phyloP scores from a whole-genome alignment of 208 protist genomes.

The Leptomonas seymouri region DNA sequence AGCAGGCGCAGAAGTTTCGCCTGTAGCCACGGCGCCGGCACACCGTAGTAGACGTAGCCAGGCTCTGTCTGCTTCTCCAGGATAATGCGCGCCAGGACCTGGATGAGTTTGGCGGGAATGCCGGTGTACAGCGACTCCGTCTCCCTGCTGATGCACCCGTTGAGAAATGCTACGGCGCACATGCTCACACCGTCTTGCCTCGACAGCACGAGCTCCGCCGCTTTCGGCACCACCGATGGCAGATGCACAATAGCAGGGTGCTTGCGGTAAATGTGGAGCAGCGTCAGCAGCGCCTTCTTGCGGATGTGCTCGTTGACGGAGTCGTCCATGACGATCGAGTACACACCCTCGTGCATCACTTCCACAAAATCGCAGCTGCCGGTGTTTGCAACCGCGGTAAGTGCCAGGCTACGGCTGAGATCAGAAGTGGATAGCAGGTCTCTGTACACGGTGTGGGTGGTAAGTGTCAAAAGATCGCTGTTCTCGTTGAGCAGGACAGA shows the following conservation, averaged over 20 bases:
- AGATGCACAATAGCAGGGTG: constrained; percentile 90
- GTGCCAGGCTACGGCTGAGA: constrained; percentile 94
- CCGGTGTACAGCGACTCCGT: constrained; percentile 68
- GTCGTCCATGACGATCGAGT: constrained; percentile 92
- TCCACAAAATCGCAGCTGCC: constrained; percentile 98
- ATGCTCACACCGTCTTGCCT: constrained; percentile 94
- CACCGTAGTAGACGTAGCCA: constrained; percentile 98
- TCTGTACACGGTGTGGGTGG: constrained; percentile 97
- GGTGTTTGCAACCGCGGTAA: constrained; percentile 97
- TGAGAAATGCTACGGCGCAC: constrained; percentile 92
- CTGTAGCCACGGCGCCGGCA: constrained; percentile 98
- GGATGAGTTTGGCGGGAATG: constrained; percentile 75
- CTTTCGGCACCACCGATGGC: constrained; percentile 54
- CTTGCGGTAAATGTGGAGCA: constrained; percentile 97
- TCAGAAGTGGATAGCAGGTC: constrained; percentile 95
- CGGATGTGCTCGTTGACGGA: constrained; percentile 85
- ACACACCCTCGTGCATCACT: constrained; percentile 94
- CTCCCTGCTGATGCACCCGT: constrained; percentile 80
- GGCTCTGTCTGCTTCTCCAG: constrained; percentile 85
- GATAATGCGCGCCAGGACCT: constrained; percentile 84
- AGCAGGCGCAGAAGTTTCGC: constrained; percentile 97
- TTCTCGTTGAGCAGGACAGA: constrained; percentile 97
- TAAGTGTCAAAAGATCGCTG: constrained; percentile 96
- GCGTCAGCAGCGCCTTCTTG: constrained; percentile 98
- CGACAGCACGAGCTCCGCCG: constrained; percentile 88